Percentiles rank a stretch among this genome's conserved stretches.
Conservation (phyloP, 2,329 filamentous ascomycete species). For the Colletotrichum coccodes region DNA sequence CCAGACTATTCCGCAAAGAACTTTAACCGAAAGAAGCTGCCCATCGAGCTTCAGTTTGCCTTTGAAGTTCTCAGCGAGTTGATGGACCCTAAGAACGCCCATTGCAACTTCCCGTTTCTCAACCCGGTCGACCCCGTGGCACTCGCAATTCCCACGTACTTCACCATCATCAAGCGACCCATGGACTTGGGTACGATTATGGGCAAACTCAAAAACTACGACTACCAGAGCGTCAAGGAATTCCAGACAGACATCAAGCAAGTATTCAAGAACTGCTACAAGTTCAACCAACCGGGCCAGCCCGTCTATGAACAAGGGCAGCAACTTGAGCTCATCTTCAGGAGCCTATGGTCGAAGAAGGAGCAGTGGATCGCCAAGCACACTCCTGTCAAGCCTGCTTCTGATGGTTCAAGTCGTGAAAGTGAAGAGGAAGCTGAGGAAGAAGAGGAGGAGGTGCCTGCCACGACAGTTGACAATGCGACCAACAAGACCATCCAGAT, state of each 20-base stretch:
- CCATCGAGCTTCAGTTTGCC: conserved; percentile 90
- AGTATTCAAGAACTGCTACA: conserved; percentile 90
- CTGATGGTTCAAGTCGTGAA: conserved; percentile 71
- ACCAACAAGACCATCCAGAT: conserved; percentile 56
- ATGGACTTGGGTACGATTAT: conserved; percentile 93
- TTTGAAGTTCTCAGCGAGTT: conserved; percentile 84
- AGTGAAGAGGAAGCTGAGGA: conserved; percentile 79
- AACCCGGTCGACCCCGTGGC: conserved; percentile 92
- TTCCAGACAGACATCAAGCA: conserved; percentile 85
- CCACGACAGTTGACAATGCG: conserved; percentile 58
- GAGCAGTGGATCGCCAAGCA: conserved; percentile 83
- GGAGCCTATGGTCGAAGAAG: conserved; percentile 80
- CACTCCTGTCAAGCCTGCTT: conserved; percentile 63
- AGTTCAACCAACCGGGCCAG: conserved; percentile 84
- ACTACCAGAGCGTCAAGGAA: conserved; percentile 85
- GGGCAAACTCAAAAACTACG: conserved; percentile 78
- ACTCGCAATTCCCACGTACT: conserved; percentile 91
- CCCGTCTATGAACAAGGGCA: conserved; percentile 78
- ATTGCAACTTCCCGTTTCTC: conserved; percentile 79
- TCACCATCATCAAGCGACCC: conserved; percentile 93
- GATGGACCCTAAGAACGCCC: conserved; percentile 76
- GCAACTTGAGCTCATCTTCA: conserved; percentile 79
- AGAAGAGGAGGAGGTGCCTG: conserved; percentile 74
- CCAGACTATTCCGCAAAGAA: conserved; percentile 83
- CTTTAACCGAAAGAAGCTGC: conserved; percentile 92